Percentiles rank a stretch among this genome's conserved stretches.
Conservation (phyloP, 2,329 filamentous ascomycete genomes). For the Botryotinia globosa region DNA sequence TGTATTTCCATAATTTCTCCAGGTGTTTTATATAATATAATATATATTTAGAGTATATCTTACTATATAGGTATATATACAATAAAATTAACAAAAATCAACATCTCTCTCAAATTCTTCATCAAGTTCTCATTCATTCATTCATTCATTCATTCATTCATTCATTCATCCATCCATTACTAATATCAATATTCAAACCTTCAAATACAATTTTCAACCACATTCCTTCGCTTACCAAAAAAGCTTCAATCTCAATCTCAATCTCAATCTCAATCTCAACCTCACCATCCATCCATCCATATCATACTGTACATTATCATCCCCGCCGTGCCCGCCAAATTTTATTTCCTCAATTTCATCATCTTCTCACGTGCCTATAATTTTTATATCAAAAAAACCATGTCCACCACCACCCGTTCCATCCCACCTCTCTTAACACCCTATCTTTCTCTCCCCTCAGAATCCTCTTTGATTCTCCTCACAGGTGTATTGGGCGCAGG, state of each 20-base stretch:
- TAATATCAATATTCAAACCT: background rate
- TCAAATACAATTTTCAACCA: background rate
- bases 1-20: background rate
- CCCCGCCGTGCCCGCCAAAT: background rate
- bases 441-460: conserved; percentile 57
- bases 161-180: too few species aligned
- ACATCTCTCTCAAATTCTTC: background rate
- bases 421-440: conserved; percentile 61
- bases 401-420: conserved; percentile 24
- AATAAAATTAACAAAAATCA: background rate
- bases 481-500: conserved; percentile 65
- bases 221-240: background rate
- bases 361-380: conserved; percentile 5
- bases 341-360: background rate
- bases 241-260: background rate
- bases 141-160: too few species aligned
- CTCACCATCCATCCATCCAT: background rate
- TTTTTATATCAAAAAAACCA: conserved; percentile 2
- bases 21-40: background rate
- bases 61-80: background rate
- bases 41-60: background rate
- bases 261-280: background rate
- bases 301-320: background rate
- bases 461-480: conserved; percentile 61
- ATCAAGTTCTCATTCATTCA: background rate